Conservation (phyloP, 345 rosid species). For the Syzygium grande region DNA sequence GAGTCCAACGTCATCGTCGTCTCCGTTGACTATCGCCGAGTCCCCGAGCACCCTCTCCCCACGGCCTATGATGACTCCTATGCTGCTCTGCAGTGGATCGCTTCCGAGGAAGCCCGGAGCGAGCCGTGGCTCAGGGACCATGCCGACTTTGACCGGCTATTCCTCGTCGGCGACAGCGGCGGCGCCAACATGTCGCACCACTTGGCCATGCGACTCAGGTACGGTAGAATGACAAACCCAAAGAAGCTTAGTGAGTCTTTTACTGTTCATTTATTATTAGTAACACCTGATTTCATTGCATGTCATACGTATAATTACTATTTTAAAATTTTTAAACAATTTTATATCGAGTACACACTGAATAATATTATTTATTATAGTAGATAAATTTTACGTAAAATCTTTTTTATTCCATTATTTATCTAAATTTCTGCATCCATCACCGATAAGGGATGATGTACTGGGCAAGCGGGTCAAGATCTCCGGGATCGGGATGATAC, state of each 20-base stretch:
- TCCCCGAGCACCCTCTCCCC: constrained; percentile 70
- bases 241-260: background rate
- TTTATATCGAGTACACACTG: background rate
- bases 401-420: background rate
- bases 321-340: background rate
- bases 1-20: constrained; percentile 29
- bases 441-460: background rate
- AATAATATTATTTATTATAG: background rate
- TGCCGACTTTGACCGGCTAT: constrained; percentile 36
- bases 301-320: background rate
- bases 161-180: constrained; percentile 62
- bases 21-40: constrained; percentile 60
- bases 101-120: background rate
- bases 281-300: background rate
- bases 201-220: constrained; percentile 33
- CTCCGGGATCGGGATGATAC: constrained; percentile 54
- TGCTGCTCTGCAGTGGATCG: constrained; percentile 50
- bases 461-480: constrained; percentile 15
- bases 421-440: background rate
- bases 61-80: constrained; percentile 61
- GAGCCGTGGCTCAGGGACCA: constrained; percentile 45
- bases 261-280: background rate
- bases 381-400: background rate
- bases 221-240: background rate
- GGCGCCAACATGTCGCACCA: constrained; percentile 70